Base-by-base conservation (phyloP, 805 yeast genomes). In the Wickerhamiella kazuoi region DNA sequence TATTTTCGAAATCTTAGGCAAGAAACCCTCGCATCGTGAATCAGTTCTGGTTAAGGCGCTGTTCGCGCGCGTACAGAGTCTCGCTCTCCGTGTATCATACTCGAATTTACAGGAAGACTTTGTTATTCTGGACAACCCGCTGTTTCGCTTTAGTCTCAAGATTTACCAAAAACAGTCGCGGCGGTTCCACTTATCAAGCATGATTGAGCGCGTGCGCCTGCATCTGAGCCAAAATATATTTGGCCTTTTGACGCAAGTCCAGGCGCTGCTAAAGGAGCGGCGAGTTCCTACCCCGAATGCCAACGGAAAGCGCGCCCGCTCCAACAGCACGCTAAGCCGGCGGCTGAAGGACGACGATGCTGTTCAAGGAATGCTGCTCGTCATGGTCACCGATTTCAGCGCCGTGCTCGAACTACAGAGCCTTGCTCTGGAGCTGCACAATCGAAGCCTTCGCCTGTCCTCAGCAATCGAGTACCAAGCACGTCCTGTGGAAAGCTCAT, bases 51-150 rank as follows among this genome's bases (percentile, higher is more conserved):
- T 17, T 9, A 14, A 3, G 5, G 16, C n/a, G 8, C 34, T 19
- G 15, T 5, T 14, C n/a, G 14, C 16, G 20, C 8, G 9, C 4
- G 4, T 23, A 8, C 24, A 19, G 26, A 31, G 24, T 9, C 7
- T 31, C 13, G 19, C 51, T 0, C 7, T 55, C 1, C 44, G 56
- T 8, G 23, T 60, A 26, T 47, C 49, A 24, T 48, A 60, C 34
- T 40, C 46, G 3, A 54, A 53, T 14, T n/a, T 20, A 3, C 39
- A 41, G 7, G 60, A 60, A 35, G 63, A 60, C 26, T 59, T 45
- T 39, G 18, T 62, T 5, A 50, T 53, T 29, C 39, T 60, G 19
- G 60, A 58, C 21, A 51, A 53, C 35, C 30, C 26, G 11, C 6
- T 11, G 6, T 23, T 23, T 11, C 26, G 26, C 9, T 42, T 48